phyloP scores from a whole-genome alignment of 306 rosid species.

The Quercus berberidifolia region DNA sequence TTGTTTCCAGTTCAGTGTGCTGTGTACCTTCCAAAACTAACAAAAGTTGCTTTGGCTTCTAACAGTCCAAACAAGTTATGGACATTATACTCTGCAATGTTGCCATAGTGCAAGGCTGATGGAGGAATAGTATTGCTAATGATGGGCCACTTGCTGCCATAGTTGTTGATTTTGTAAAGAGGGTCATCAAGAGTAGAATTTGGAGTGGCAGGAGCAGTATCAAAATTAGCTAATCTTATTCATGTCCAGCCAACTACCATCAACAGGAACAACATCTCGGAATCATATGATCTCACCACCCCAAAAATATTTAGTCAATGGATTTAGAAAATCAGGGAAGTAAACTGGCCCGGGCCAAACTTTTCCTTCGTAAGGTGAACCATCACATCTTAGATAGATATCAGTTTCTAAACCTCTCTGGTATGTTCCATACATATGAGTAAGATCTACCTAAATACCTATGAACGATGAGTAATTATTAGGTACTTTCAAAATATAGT shows the following conservation, averaged over 20 bases:
- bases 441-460: conserved; percentile 57
- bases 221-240: conserved; percentile 75
- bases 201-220: conserved; percentile 45
- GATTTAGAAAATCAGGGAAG: conserved; percentile 78
- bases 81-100: conserved; percentile 63
- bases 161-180: conserved; percentile 64
- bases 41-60: conserved; percentile 68
- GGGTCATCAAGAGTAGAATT: conserved; percentile 66
- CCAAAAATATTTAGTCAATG: conserved; percentile 50
- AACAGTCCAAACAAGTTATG: conserved; percentile 76
- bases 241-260: conserved; percentile 92
- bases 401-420: conserved; percentile 64
- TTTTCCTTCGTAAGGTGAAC: conserved; percentile 61
- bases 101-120: conserved; percentile 56
- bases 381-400: conserved; percentile 56
- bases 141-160: conserved; percentile 35
- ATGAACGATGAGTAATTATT: conserved; percentile 8
- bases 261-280: conserved; percentile 49
- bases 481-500: too few species aligned
- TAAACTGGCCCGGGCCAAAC: conserved; percentile 93
- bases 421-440: conserved; percentile 50
- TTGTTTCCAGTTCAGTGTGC: conserved; percentile 98
- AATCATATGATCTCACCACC: conserved; percentile 62
- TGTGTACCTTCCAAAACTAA: conserved; percentile 78
- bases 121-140: conserved; percentile 54